Evolutionary conservation across 129 eudicot species (phyloP).

Genomic region (Oenanthe sinensis): DNA sequence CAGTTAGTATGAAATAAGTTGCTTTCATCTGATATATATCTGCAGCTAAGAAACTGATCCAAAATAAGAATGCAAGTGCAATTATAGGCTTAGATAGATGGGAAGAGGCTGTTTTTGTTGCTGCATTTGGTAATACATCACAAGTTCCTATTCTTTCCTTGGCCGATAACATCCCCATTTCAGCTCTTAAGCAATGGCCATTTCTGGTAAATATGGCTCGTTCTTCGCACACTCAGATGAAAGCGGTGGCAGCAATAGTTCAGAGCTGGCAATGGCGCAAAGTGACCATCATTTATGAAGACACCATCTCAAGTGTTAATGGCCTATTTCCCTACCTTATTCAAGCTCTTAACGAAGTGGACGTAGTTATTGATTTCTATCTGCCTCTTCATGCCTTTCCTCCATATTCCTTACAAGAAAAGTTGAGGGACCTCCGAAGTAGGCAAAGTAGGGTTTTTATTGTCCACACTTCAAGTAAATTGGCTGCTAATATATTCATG

Average conservation of each 20-base stretch:
- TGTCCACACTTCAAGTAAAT: neutral
- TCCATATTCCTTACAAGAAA: neutral
- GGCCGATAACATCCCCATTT: constrained; percentile 13
- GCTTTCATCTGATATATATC: neutral
- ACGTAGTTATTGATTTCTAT: neutral
- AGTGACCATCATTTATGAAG: constrained; percentile 22
- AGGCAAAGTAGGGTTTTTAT: neutral
- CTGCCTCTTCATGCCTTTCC: neutral
- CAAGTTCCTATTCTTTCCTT: constrained; percentile 37
- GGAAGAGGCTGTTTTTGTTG: constrained; percentile 39
- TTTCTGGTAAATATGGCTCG: constrained; percentile 24
- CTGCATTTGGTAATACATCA: constrained; percentile 27
- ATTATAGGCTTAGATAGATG: constrained; percentile 40
- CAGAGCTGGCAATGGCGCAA: constrained; percentile 16
- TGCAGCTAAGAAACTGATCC: constrained; percentile 7
- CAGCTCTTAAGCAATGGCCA: constrained; percentile 22
- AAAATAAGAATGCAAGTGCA: neutral
- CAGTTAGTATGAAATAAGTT: too few species aligned
- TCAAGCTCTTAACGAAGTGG: neutral
- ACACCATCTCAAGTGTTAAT: neutral
- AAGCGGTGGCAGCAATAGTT: constrained; percentile 17
- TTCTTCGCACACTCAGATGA: constrained; percentile 2
- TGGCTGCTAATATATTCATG: neutral
- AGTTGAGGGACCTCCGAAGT: neutral
- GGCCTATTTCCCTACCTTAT: neutral